Base-by-base conservation (phyloP, 164 flowering plant genomes). In the Echeveria elegans region DNA sequence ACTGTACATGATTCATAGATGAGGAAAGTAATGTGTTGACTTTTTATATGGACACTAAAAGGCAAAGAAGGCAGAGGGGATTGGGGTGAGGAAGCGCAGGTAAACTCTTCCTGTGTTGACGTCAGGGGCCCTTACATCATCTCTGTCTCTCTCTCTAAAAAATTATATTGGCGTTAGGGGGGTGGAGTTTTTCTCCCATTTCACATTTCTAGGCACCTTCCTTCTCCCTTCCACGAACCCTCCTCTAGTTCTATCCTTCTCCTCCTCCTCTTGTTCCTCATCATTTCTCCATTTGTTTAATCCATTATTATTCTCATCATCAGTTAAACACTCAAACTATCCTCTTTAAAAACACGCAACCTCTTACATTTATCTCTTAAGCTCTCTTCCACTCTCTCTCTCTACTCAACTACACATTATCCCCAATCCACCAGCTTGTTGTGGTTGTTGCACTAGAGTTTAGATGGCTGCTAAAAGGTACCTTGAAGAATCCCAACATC, bases 381-480 rank as follows among this genome's bases (percentile, higher is more conserved):
- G 18, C n/a, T n/a, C n/a, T 18, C 16, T 45, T 16, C n/a, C 16
- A 45, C 50, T 16, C 37, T 36, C 64, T 31, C 64, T 62, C 40
- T 62, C 10, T n/a, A 48, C 58, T n/a, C 10, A 50, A n/a, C n/a
- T 21, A 50, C 5, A 38, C 41, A 38, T 8, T 1, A 5, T 14
- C 6, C n/a, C 26, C 53, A 48, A 4, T 45, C 48, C n/a, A n/a
- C n/a, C n/a, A n/a, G n/a, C n/a, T n/a, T n/a, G n/a, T n/a, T n/a
- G n/a, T n/a, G n/a, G n/a, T n/a, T n/a, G n/a, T n/a, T n/a, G n/a
- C 41, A 38, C 41, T 38, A 38, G 12, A 36, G n/a, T n/a, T 36
- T 36, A 26, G 38, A 89, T 89, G 96, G 86, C 89, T 0, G 79
- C 79, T 5, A 89, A 85, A 78, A 58, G 92, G 68, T 72, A 77